phyloP scores from a whole-genome alignment of 176 grass and related monocot species.

The Elaeis guineensis region DNA sequence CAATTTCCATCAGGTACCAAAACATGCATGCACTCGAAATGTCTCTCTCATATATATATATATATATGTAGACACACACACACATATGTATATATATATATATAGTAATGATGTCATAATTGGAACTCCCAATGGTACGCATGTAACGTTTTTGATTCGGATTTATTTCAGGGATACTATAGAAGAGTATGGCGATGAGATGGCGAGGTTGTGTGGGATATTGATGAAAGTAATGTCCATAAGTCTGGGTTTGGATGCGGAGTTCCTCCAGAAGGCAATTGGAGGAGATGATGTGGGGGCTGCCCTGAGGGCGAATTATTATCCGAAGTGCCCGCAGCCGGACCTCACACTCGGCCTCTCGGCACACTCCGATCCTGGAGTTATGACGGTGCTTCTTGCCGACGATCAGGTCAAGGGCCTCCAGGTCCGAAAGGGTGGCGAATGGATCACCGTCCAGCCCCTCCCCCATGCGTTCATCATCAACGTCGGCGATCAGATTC shows the following conservation, averaged over 20 bases:
- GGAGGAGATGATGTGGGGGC: conserved; percentile 43
- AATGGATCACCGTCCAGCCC: conserved; percentile 75
- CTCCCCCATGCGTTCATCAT: conserved; percentile 49
- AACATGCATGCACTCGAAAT: too few species aligned
- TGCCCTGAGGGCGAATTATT: conserved; percentile 74
- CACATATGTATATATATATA: too few species aligned
- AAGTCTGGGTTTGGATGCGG: conserved; percentile 59
- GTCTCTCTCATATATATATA: too few species aligned
- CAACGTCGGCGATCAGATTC: conserved; percentile 86
- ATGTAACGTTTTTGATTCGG: neutral
- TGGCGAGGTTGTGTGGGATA: conserved; percentile 44
- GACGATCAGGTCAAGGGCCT: conserved; percentile 70
- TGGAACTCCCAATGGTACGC: neutral
- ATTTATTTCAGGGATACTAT: conserved; percentile 27
- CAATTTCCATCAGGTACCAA: conserved; percentile 49
- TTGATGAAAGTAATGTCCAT: conserved; percentile 55
- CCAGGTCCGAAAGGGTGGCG: conserved; percentile 53
- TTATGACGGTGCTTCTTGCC: conserved; percentile 63
- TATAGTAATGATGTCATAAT: neutral
- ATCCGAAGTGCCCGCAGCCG: conserved; percentile 89
- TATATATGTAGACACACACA: too few species aligned
- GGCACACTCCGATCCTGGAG: conserved; percentile 71
- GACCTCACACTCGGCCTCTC: conserved; percentile 89
- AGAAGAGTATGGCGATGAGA: conserved; percentile 56
- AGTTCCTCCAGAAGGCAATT: conserved; percentile 39